phyloP scores from a whole-genome alignment of 371 early-diverging fungal species.

The Globomyces sp. region DNA sequence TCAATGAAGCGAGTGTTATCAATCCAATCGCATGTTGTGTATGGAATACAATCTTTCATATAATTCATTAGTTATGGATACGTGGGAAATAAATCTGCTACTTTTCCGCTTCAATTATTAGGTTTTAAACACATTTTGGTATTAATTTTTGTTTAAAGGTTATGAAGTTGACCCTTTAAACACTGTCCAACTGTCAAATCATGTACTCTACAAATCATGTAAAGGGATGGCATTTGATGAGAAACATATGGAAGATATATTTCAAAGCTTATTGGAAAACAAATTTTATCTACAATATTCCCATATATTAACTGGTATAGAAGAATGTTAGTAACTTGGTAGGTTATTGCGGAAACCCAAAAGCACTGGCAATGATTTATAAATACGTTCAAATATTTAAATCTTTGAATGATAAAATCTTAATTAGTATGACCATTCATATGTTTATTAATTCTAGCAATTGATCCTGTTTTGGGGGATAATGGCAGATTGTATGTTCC shows the following conservation, averaged over 20 bases:
- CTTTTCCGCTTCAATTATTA: constrained; percentile 85
- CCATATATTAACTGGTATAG: constrained; percentile 18
- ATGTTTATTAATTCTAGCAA: constrained; percentile 47
- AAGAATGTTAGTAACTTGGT: no score
- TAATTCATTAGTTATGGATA: no score
- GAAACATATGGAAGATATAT: constrained; percentile 12
- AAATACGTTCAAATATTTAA: constrained; percentile 31
- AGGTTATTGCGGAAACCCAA: constrained; percentile 16
- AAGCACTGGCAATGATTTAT: constrained; percentile 53
- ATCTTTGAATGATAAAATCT: constrained; percentile 26
- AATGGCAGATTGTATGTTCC: constrained; percentile 82
- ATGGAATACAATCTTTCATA: constrained; percentile 55
- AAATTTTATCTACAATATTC: constrained; percentile 5
- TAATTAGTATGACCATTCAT: constrained; percentile 43
- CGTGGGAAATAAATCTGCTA: constrained; percentile 85
- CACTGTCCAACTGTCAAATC: constrained; percentile 92
- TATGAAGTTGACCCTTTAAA: constrained; percentile 86
- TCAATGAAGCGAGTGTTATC: constrained; percentile 63
- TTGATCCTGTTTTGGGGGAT: constrained; percentile 96
- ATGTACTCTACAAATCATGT: constrained; percentile 32
- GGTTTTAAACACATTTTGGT: constrained; percentile 50
- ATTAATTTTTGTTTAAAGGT: no score
- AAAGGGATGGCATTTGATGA: constrained; percentile 21
- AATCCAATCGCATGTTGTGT: constrained; percentile 90
- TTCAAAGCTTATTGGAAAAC: constrained; percentile 19